Percentiles rank a stretch among this genome's conserved stretches.
Conservation (phyloP, 2,329 filamentous ascomycete genomes). For the Aureobasidium lini region DNA sequence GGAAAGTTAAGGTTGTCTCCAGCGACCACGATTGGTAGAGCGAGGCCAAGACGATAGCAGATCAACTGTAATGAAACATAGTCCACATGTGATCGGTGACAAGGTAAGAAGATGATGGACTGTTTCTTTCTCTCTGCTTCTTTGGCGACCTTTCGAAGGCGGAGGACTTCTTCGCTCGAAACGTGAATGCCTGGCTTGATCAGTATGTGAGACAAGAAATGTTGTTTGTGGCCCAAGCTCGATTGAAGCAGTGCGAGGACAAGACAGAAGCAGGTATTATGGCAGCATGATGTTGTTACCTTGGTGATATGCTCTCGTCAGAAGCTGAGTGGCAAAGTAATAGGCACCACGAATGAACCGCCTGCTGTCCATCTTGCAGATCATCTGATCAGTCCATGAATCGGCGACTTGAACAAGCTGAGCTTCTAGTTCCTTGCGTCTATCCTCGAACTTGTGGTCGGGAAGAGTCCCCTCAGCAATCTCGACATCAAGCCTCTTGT, state of each 20-base stretch:
- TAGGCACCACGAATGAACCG: conserved; percentile 87
- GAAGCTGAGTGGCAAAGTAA: conserved; percentile 76
- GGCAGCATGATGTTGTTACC: conserved; percentile 38
- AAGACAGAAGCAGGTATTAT: neutral
- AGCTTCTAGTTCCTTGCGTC: conserved; percentile 60
- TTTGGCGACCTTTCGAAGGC: conserved; percentile 73
- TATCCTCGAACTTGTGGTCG: conserved; percentile 39
- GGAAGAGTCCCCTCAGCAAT: conserved; percentile 61
- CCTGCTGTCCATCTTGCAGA: conserved; percentile 97
- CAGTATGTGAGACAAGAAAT: neutral
- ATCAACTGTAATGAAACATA: conserved; percentile 93
- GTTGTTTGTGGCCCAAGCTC: no score
- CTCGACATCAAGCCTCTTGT: conserved; percentile 66
- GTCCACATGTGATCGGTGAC: conserved; percentile 90
- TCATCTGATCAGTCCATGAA: conserved; percentile 87
- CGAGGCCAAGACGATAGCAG: conserved; percentile 86
- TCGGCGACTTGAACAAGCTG: conserved; percentile 75
- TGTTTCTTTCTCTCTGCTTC: conserved; percentile 80
- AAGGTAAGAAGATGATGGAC: conserved; percentile 91
- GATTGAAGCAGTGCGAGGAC: no score
- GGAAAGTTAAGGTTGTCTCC: conserved; percentile 97
- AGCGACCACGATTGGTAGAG: conserved; percentile 82
- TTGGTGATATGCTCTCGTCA: conserved; percentile 92
- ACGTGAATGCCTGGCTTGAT: conserved; percentile 65
- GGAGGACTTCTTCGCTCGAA: conserved; percentile 84